Evolutionary conservation across 805 yeast genomes (phyloP), one percentile per base, ranked within the genome.

Genomic region (Cyberlindnera xylosilytica): DNA sequence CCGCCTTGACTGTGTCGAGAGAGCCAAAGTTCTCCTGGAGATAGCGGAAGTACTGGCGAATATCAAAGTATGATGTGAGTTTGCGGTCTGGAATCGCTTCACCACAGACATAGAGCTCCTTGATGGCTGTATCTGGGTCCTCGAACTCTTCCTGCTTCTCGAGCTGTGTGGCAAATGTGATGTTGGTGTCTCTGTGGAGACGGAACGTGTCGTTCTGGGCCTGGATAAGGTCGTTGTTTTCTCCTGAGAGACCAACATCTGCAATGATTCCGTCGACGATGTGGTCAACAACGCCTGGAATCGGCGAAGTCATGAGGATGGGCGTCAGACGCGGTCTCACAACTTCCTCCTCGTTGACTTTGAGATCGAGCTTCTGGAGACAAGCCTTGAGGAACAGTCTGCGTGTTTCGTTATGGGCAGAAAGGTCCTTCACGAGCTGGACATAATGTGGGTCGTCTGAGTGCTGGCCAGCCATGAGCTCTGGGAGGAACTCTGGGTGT

Each of bases 401-500:
- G 39, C 97, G 71, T 3, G 62, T 55, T 2, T 57, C 58, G 40
- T 83, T 80, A 26, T 71, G 55, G 0, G 61, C 60, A 17, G 59
- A 58, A 20, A 89, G 61, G 0, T 55, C 59, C 3, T 65, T 54
- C 2, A 77, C 61, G 3, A 79, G 65, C 0, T 53, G 42, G 6
- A 53, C 48, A 37, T 65, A 63, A 15, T 66, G 34, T 47, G 62
- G 36, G 46, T 66, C 44, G 27, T 46, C 50, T 6, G 64, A 50
- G 28, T 65, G 66, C 27, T 64, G 64, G 20, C 65, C 66, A 16
- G 63, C 63, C 46, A 74, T 64, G 49, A 81, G 53, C 13, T 74
- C 65, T 13, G 88, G 83, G 3, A 79, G 69, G 57, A 81, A 89
- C 62, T 93, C 99, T 0, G 97, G 96, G 63, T 93, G 99, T 0